Conservation (phyloP, 164 flowering plant species). For the Malania oleifera region DNA sequence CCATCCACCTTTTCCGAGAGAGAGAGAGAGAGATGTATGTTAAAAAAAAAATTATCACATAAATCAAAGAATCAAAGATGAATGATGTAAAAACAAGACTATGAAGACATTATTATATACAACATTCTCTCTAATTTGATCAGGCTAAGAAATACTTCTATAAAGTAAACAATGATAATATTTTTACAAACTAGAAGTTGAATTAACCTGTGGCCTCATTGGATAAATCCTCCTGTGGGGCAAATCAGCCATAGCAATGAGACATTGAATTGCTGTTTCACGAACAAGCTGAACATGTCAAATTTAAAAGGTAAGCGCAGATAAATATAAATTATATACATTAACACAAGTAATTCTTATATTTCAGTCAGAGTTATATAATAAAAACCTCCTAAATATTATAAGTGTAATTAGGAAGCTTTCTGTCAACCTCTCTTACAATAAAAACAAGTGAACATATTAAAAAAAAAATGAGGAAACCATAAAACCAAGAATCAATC, state of each 20-base stretch:
- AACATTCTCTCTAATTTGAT: background rate
- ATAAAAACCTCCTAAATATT: background rate
- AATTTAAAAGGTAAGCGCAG: background rate
- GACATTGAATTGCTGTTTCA: conserved; percentile 93
- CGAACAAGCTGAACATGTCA: conserved; percentile 67
- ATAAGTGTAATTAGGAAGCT: background rate
- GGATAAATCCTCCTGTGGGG: conserved; percentile 75
- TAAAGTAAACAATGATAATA: background rate
- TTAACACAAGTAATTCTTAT: too few species aligned
- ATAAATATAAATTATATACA: too few species aligned
- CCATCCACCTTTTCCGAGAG: background rate
- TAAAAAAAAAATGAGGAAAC: background rate
- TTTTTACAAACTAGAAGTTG: background rate
- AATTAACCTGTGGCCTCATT: conserved; percentile 60
- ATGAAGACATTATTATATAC: background rate
- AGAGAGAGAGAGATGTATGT: background rate
- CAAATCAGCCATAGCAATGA: conserved; percentile 62
- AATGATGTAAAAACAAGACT: background rate
- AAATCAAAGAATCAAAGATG: background rate
- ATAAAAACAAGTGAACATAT: conserved; percentile 6
- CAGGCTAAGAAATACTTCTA: background rate
- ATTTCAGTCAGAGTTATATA: too few species aligned
- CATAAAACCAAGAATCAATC: too few species aligned
- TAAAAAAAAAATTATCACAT: background rate
- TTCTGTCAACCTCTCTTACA: background rate